These are phyloP conservation scores for Buxus sempervirens DNA, from an alignment of 164 flowering plant genomes.

Conservation along the genomic window DNA sequence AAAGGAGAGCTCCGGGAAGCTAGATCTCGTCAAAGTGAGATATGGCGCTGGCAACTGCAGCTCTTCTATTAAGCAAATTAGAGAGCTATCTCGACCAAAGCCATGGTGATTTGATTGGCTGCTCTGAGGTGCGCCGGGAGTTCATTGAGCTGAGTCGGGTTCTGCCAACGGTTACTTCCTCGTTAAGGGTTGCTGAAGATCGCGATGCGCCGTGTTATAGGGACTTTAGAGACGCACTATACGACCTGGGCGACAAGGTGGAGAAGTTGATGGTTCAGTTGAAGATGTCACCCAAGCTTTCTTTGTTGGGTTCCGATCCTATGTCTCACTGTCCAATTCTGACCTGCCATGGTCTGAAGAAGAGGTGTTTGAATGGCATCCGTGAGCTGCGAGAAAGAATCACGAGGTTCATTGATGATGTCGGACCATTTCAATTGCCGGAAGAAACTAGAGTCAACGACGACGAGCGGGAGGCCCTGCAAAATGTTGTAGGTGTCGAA, in stretches of 20 bases:
- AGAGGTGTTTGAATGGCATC: neutral
- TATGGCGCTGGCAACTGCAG: neutral
- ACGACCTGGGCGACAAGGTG: neutral
- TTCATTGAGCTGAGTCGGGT: neutral
- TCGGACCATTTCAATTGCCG: neutral
- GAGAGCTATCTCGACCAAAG: neutral
- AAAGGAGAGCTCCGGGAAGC: no score
- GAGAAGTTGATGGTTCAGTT: neutral
- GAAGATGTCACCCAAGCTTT: neutral
- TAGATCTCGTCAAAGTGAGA: no score
- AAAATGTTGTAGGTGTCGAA: neutral
- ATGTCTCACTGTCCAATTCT: neutral
- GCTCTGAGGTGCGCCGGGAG: neutral
- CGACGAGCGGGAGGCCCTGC: neutral
- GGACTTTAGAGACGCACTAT: neutral
- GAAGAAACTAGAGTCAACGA: neutral
- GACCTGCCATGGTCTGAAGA: neutral
- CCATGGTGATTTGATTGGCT: neutral
- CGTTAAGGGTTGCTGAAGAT: neutral
- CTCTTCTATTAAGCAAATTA: no score
- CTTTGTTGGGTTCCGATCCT: neutral
- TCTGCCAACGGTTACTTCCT: neutral
- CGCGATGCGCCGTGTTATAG: neutral
- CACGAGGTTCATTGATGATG: neutral
- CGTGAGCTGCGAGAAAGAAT: neutral